Base-by-base conservation (phyloP, 2,329 filamentous ascomycete species). In the Talaromyces funiculosus region DNA sequence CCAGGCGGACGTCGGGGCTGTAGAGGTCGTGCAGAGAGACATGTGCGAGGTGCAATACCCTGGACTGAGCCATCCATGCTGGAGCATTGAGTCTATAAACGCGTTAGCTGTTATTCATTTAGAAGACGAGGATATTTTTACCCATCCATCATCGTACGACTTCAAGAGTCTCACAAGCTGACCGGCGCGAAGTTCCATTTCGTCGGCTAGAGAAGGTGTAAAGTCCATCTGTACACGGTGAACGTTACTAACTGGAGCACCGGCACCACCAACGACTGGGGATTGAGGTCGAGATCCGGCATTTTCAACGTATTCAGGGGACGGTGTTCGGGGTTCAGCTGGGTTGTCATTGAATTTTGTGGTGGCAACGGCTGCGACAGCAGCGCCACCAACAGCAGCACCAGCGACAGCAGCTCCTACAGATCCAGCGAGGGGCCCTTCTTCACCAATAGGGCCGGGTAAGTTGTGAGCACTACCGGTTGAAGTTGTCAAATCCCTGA, bases 61-160 rank as follows among this genome's bases (percentile, higher is more conserved):
- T 97, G 92, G 68, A 90, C 83, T 63, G 91, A 92, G 65, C 92
- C 89, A 75, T 97, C 92, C 68, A 97, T 87, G 65, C 88, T 89
- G 67, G 92, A 89, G 75, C 92, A 97, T 59, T 97, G 90, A 70
- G 92, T 90, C 90, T 92, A 65, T 5, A 57, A 62, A 22, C 56
- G 58, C 51, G 61, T 68, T 67, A 69, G 77, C 73, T 51, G 8
- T 12, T 73, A 66, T 47, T 57, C 62, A 67, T 71, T 57, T 59
- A 54, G 61, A 42, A 29, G 14, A 4, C 14, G 3, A 58, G 33
- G 10, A 35, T 24, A 16, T 33, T 82, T 89, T 83, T 84, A 93
- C 90, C 94, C 94, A 99, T 69, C 94, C 94, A 77, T 99, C 94
- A 72, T 99, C 94, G 69, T 97, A 99, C 76, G 96, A 92, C 71